phyloP scores from a whole-genome alignment of 1,284 basidiomycete genomes.

The Cryptococcus sp. region DNA sequence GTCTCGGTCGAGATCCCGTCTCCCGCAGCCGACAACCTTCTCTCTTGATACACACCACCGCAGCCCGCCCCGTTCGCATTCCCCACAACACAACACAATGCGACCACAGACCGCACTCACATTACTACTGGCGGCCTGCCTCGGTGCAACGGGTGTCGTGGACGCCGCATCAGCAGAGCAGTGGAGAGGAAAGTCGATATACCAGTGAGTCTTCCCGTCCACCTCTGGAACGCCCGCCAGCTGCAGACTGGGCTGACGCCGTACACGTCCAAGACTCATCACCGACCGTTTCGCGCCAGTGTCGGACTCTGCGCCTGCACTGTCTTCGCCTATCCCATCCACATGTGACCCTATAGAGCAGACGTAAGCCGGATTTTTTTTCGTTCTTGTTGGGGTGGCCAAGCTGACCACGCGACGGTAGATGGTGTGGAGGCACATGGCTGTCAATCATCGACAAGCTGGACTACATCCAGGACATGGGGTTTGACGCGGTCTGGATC shows the following conservation, averaged over 20 bases:
- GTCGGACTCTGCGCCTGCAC: conserved; percentile 55
- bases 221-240: neutral
- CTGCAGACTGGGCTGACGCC: neutral
- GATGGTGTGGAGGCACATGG: conserved; percentile 76
- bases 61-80: neutral
- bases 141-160: conserved; percentile 13
- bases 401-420: conserved; percentile 44
- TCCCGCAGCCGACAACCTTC: neutral
- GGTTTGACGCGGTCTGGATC: conserved; percentile 67
- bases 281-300: conserved; percentile 69
- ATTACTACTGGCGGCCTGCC: conserved; percentile 10
- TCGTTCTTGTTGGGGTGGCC: neutral
- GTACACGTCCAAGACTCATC: conserved; percentile 56
- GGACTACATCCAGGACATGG: conserved; percentile 72
- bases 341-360: conserved; percentile 31
- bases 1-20: neutral
- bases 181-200: conserved; percentile 49
- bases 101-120: conserved; percentile 5
- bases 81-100: conserved; percentile 5
- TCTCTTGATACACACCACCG: neutral
- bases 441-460: conserved; percentile 67
- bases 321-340: conserved; percentile 41
- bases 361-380: conserved; percentile 17
- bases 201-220: conserved; percentile 38
- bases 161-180: conserved; percentile 40